Percentiles rank a stretch among this genome's conserved stretches.
These are phyloP conservation scores for Tetrahymena elliotti DNA, from an alignment of 73 alveolate species.

Conservation along the genomic window DNA sequence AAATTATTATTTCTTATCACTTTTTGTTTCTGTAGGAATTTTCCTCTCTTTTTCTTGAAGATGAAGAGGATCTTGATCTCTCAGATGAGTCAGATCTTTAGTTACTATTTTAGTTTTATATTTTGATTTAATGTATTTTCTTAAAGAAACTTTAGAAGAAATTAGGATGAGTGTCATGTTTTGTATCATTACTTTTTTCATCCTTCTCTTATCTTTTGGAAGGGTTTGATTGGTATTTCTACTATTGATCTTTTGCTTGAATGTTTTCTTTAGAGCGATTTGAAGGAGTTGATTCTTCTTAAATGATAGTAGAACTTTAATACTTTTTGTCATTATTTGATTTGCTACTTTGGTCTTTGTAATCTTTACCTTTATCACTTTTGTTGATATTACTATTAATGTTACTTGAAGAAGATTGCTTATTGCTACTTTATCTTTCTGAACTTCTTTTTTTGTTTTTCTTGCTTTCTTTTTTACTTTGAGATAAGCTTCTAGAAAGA, in stretches of 20 bases:
- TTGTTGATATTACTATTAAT: background rate
- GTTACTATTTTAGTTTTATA: background rate
- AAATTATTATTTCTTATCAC: background rate
- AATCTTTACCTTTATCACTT: background rate
- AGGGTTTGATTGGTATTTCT: background rate
- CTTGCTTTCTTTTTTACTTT: background rate
- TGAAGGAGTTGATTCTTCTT: background rate
- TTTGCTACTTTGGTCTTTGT: background rate
- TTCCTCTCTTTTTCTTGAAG: background rate
- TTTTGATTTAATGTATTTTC: background rate
- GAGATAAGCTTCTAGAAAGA: background rate
- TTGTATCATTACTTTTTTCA: background rate
- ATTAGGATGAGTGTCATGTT: background rate
- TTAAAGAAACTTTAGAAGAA: background rate
- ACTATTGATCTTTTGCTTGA: background rate
- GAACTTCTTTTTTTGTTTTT: background rate
- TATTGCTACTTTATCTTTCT: background rate
- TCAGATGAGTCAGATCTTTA: background rate
- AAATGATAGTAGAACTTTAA: background rate
- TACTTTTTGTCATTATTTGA: background rate
- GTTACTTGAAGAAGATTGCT: background rate
- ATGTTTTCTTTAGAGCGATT: background rate
- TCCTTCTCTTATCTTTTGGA: background rate
- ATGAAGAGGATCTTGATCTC: background rate
- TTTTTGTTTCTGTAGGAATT: background rate